phyloP scores from a whole-genome alignment of 2,329 filamentous ascomycete genomes.

The Endocalyx cinctus region DNA sequence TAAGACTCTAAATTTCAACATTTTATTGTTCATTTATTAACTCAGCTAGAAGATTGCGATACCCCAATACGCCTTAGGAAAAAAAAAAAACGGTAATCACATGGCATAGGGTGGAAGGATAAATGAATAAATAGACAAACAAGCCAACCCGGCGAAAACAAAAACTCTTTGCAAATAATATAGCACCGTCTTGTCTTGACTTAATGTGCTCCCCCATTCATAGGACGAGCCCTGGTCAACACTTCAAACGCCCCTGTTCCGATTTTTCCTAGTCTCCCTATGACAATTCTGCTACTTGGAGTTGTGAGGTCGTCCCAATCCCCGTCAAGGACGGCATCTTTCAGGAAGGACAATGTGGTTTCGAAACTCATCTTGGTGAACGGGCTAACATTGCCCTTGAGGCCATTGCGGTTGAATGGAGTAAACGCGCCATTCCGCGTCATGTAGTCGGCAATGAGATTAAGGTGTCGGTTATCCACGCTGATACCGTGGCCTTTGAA shows the following conservation, averaged over 20 bases:
- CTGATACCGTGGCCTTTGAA: constrained; percentile 88
- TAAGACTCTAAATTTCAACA: no score
- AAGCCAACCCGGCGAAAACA: no score
- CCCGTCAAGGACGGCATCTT: constrained; percentile 83
- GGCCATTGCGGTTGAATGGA: constrained; percentile 86
- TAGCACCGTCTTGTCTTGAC: no score
- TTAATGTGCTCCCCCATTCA: constrained; percentile 43
- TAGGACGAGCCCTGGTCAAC: constrained; percentile 56
- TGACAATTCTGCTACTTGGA: constrained; percentile 83
- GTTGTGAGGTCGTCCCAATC: constrained; percentile 86
- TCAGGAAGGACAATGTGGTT: constrained; percentile 90
- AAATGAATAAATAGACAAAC: no score
- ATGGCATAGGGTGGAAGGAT: no score
- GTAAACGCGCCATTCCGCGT: constrained; percentile 87
- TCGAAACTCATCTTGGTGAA: constrained; percentile 99
- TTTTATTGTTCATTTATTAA: no score
- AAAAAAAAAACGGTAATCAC: no score
- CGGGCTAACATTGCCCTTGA: constrained; percentile 79
- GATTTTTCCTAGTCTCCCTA: constrained; percentile 74
- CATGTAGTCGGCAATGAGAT: constrained; percentile 96
- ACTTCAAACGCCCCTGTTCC: constrained; percentile 94
- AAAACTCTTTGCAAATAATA: no score
- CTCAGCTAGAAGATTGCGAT: no score
- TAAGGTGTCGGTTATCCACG: constrained; percentile 88
- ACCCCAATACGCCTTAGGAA: no score